Base-by-base conservation (phyloP, 192 early-diverging fungal genomes). In the Powellomyces hirtus region DNA sequence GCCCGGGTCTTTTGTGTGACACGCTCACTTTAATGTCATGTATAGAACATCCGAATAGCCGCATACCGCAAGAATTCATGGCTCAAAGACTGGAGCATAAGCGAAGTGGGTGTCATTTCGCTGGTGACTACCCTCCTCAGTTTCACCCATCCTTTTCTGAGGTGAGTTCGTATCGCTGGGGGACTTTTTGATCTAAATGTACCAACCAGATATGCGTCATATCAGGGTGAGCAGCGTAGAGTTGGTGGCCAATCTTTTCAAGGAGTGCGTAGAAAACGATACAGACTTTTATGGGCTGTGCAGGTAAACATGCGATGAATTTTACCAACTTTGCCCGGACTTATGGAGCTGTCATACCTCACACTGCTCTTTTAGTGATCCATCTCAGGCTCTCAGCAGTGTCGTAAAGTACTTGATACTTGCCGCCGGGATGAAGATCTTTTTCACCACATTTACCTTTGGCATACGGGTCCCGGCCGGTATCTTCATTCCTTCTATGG, bases 401-500 rank as follows among this genome's bases (percentile, higher is more conserved):
- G 55, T 74, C 16, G 33, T 81, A 1, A 38, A 49, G n/a, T 58
- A 38, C 40, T 75, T 86, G 11, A 52, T 84, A 14, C 44, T 78
- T 53, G 75, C 78, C 1, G 71, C 73, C 10, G n/a, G 26, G 3
- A 52, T 84, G 60, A 86, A 83, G 58, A 77, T 79, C 20, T 5
- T 77, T 11, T 62, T 86, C 24, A 81, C 76, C 10, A 74, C 80
- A 29, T 42, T 86, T 11, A 85, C 84, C 16, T 84, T 86, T 70
- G 79, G 84, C 27, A 79, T 79, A 20, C 37, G 45, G 22, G 77
- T 86, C 1, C 84, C 84, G 5, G 84, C 75, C 26, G 84, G 84
- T 0, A 75, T 84, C 11, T 78, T 82, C 79, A 84, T 97, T n/a
- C 97, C 97, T 0, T 88, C 91, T 30, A 92, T 99, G 88, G 91